A percentile compares a stretch with the other conserved stretches of the same genome.
phyloP scores from a whole-genome alignment of 192 early-diverging fungal genomes.

The Anaeromyces robustus region DNA sequence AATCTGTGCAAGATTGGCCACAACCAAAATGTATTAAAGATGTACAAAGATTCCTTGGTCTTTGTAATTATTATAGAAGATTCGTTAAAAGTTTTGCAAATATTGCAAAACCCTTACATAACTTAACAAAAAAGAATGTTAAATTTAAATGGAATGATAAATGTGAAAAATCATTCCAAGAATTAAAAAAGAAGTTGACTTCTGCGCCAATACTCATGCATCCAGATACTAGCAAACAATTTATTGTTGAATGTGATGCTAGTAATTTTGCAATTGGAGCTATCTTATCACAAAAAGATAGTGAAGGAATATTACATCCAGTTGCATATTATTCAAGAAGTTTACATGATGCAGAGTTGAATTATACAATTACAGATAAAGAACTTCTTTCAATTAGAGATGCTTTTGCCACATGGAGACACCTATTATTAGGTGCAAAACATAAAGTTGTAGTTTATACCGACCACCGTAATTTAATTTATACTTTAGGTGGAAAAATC shows the following conservation, averaged over 20 bases:
- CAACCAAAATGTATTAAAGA: conserved; percentile 6
- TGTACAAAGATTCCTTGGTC: conserved; percentile 8
- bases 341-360: conserved; percentile 4
- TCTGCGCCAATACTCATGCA: conserved; percentile 13
- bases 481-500: conserved; percentile 8
- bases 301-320: not conserved
- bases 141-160: conserved; percentile 3
- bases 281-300: conserved; percentile 11
- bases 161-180: conserved; percentile 8
- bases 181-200: conserved; percentile 8
- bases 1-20: conserved; percentile 9
- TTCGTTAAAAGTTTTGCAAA: conserved; percentile 9
- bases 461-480: conserved; percentile 23
- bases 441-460: conserved; percentile 14
- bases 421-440: conserved; percentile 10
- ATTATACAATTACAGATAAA: conserved; percentile 16
- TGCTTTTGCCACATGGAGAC: conserved; percentile 15
- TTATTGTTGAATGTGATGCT: conserved; percentile 16
- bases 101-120: conserved; percentile 8
- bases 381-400: conserved; percentile 22
- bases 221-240: conserved; percentile 10
- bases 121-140: conserved; percentile 1
- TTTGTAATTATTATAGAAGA: conserved; percentile 15
- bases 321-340: conserved; percentile 9
- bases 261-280: conserved; percentile 18